Evolutionary conservation across 345 rosid genomes (phyloP).

Genomic region (Arabis hirsuta): DNA sequence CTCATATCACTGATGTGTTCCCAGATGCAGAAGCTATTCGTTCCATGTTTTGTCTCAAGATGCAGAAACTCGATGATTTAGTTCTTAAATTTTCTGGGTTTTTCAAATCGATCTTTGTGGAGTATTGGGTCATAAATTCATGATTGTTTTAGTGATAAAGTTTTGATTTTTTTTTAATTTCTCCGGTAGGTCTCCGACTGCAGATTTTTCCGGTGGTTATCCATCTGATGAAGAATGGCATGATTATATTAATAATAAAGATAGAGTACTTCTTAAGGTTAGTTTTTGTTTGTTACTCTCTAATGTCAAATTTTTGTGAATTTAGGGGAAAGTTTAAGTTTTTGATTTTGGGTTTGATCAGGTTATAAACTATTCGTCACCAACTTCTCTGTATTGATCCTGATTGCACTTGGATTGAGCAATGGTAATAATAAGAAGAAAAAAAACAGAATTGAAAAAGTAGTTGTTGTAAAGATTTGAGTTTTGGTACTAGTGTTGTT

Average conservation of each 20-base stretch:
- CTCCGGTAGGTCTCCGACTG: slow-evolving; percentile 58
- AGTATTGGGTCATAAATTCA: not conserved
- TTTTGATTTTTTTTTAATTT: not conserved
- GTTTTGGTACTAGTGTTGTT: not conserved
- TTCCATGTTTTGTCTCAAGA: slow-evolving; percentile 78
- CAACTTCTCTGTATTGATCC: slow-evolving; percentile 81
- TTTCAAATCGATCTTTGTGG: not conserved
- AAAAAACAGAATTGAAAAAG: not conserved
- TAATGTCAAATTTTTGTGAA: not conserved
- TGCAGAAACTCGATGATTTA: slow-evolving; percentile 44
- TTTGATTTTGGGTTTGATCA: slow-evolving; percentile 39
- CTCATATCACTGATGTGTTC: slow-evolving; percentile 71
- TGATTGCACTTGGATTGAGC: slow-evolving; percentile 84
- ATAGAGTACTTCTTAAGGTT: slow-evolving; percentile 86
- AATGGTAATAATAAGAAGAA: slow-evolving; percentile 56
- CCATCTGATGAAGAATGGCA: slow-evolving; percentile 90
- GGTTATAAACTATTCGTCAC: slow-evolving; percentile 72
- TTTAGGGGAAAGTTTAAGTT: not conserved
- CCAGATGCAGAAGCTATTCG: slow-evolving; percentile 63
- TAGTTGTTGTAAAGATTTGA: not conserved
- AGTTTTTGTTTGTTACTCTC: not conserved
- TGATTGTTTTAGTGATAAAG: not conserved
- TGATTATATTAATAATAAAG: slow-evolving; percentile 77
- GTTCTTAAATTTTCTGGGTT: too few species aligned
- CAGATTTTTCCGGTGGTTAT: slow-evolving; percentile 64